Base-by-base conservation (phyloP, 2,329 filamentous ascomycete species). In the Pyricularia pennisetigena region DNA sequence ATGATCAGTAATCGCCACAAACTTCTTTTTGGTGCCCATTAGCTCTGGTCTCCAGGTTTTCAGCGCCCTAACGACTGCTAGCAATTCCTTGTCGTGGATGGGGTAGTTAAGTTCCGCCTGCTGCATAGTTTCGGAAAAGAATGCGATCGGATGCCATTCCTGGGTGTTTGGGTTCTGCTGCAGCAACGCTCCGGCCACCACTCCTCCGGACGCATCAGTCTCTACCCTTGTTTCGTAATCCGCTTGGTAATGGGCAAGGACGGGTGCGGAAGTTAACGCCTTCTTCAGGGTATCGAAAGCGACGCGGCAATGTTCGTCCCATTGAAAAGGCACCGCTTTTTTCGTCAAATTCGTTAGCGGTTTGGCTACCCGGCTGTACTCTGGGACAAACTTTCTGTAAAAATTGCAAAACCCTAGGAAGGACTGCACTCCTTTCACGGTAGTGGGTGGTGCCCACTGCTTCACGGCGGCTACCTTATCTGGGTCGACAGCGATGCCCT, bases 101-200 rank as follows among this genome's bases (percentile, higher is more conserved):
- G 29, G 29, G 41, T 65, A 65, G n/a, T 65, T 65, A 14, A 41
- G 24, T 65, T 41, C 64, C 29, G 64, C 64, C 10, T 35, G 10
- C 5, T 65, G 32, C 20, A 65, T 65, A 24, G 24, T 65, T 65
- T 65, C 64, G 30, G 64, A 65, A n/a, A 65, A 65, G 30, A 65
- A 65, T 16, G 64, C 28, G 20, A n/a, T 24, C 20, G 64, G 64
- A n/a, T 65, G n/a, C 64, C 64, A 65, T 41, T 41, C 20, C 20
- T 41, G 35, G 8, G 20, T 26, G 14, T 41, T 35, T n/a, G 32
- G 29, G 20, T 30, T 24, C 9, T 65, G 20, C 20, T 65, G 32
- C 29, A n/a, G 9, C 20, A 41, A 23, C n/a, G 41, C n/a, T 35
- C 64, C 64, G n/a, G 30, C 64, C 28, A 35, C 29, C n/a, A 65